These are phyloP conservation scores for Hygrocybe coccinea DNA, from an alignment of 768 basidiomycete species.

Conservation along the genomic window DNA sequence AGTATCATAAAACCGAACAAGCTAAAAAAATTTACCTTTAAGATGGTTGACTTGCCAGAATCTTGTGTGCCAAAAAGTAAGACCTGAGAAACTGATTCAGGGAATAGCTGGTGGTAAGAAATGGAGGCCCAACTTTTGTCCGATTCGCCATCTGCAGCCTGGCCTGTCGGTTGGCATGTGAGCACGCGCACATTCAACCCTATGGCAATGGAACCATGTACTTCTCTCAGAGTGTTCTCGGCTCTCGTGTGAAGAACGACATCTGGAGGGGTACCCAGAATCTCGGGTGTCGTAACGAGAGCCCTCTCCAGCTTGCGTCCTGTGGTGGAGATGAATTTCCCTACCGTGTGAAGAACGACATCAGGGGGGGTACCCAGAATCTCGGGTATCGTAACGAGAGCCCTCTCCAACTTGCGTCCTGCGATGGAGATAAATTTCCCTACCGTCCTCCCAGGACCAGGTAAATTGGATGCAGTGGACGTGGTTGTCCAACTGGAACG, in stretches of 20 bases:
- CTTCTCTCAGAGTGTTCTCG: neutral
- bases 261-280: neutral
- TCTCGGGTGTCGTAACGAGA: neutral
- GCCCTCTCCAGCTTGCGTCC: neutral
- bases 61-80: conserved; percentile 90
- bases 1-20: neutral
- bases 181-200: neutral
- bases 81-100: conserved; percentile 43
- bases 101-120: conserved; percentile 5
- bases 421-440: neutral
- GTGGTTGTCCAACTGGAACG: neutral
- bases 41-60: conserved; percentile 87
- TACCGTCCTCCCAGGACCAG: neutral
- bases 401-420: neutral
- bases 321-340: neutral
- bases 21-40: conserved; percentile 50
- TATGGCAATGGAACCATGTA: neutral
- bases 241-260: neutral
- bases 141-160: conserved; percentile 65
- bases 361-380: neutral
- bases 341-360: too few relatives aligned
- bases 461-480: neutral
- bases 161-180: conserved; percentile 43
- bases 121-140: conserved; percentile 56
- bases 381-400: neutral